Conservation (phyloP, 2,329 filamentous ascomycete genomes). For the Scopulariopsis brevicaulis region DNA sequence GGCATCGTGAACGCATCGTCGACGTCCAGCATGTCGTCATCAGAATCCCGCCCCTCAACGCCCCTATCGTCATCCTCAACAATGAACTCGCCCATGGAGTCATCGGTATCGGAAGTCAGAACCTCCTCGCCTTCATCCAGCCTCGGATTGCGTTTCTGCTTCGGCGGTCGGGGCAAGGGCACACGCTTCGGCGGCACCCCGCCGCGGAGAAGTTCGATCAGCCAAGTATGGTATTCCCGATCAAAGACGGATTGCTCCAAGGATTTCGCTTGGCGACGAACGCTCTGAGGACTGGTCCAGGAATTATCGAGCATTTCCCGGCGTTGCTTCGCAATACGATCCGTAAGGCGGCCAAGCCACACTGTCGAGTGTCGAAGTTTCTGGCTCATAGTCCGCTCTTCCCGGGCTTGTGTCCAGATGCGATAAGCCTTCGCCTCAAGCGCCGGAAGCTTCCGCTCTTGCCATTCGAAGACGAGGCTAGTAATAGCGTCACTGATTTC, state of each 20-base stretch:
- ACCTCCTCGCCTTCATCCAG: constrained; percentile 31
- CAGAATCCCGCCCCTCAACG: neutral
- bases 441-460: constrained; percentile 3
- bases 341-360: constrained; percentile 26
- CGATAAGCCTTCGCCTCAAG: constrained; percentile 5
- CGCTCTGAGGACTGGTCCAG: constrained; percentile 39
- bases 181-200: constrained; percentile 12
- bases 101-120: constrained; percentile 38
- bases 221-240: constrained; percentile 40
- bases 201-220: constrained; percentile 31
- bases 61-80: constrained; percentile 19
- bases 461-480: constrained; percentile 2
- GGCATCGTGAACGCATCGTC: neutral
- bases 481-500: constrained; percentile 6
- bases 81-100: constrained; percentile 17
- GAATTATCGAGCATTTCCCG: constrained; percentile 36
- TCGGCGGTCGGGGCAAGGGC: constrained; percentile 7
- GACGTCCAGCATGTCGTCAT: constrained; percentile 6
- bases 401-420: constrained; percentile 4
- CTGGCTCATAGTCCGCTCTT: neutral
- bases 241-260: constrained; percentile 57
- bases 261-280: constrained; percentile 42
- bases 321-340: constrained; percentile 43
- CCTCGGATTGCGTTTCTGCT: neutral
- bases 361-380: constrained; percentile 8